Evolutionary conservation across 2,329 filamentous ascomycete genomes (phyloP).

Genomic region (Chrysoporthe austroafricana): DNA sequence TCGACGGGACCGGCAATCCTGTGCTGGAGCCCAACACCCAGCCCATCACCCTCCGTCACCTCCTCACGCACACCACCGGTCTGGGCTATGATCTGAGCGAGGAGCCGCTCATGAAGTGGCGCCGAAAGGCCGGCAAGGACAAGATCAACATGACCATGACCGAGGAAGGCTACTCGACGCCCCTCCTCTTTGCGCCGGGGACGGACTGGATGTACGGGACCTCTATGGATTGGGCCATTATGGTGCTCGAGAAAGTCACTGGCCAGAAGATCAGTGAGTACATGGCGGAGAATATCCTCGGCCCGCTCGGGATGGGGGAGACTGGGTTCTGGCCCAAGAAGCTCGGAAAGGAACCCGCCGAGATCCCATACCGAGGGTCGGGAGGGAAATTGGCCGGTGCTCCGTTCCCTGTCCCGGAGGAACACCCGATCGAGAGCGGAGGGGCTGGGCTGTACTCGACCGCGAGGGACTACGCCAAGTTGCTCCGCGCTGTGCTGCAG

Average conservation of each 20-base stretch:
- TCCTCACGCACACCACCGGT: slow-evolving; percentile 53
- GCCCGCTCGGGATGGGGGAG: slow-evolving; percentile 29
- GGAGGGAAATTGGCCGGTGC: slow-evolving; percentile 6
- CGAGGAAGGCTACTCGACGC: slow-evolving; percentile 32
- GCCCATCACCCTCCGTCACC: slow-evolving; percentile 49
- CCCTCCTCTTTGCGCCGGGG: slow-evolving; percentile 38
- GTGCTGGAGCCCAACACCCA: slow-evolving; percentile 34
- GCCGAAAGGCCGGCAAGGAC: slow-evolving; percentile 14
- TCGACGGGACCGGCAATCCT: slow-evolving; percentile 40
- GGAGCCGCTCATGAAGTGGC: slow-evolving; percentile 25
- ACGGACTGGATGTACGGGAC: slow-evolving; percentile 37
- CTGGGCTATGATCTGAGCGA: slow-evolving; percentile 44
- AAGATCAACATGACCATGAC: slow-evolving; percentile 26
- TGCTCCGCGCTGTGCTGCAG: slow-evolving; percentile 29
- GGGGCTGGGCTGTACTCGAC: slow-evolving; percentile 34
- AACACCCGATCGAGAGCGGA: slow-evolving; percentile 32
- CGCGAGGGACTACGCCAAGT: slow-evolving; percentile 30
- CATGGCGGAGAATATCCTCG: slow-evolving; percentile 32
- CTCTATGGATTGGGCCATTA: slow-evolving; percentile 38
- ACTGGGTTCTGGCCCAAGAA: slow-evolving; percentile 34
- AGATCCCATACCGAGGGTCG: slow-evolving; percentile 14
- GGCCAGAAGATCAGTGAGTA: slow-evolving; percentile 34
- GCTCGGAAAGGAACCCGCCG: slow-evolving; percentile 1
- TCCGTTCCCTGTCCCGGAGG: slow-evolving; percentile 11
- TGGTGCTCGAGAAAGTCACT: slow-evolving; percentile 33